phyloP scores from a whole-genome alignment of 192 early-diverging fungal genomes.

The Gaertneriomyces semiglobifer region DNA sequence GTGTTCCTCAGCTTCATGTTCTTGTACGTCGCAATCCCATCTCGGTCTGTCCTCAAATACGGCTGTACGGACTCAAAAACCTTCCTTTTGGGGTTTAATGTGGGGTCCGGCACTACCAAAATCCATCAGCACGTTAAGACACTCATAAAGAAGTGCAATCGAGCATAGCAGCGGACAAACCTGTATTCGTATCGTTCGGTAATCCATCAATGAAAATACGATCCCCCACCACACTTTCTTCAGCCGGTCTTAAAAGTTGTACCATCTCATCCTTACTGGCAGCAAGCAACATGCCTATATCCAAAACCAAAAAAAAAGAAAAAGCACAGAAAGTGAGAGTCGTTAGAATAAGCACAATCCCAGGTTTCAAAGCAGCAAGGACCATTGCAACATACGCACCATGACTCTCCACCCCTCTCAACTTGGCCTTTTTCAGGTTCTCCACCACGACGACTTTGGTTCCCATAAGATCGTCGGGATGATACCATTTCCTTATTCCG shows the following conservation, averaged over 20 bases:
- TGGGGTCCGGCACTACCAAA: slow-evolving; percentile 43
- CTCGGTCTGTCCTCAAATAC: slow-evolving; percentile 31
- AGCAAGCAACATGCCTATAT: slow-evolving; percentile 87
- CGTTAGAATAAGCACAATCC: neutral
- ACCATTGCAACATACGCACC: neutral
- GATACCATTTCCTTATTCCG: slow-evolving; percentile 84
- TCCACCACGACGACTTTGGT: slow-evolving; percentile 58
- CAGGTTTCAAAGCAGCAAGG: slow-evolving; percentile 1
- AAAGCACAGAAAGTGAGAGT: too few relatives aligned
- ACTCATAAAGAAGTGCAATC: too few relatives aligned
- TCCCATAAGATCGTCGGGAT: slow-evolving; percentile 68
- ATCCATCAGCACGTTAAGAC: too few relatives aligned
- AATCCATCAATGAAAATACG: slow-evolving; percentile 78
- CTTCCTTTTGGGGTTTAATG: slow-evolving; percentile 92
- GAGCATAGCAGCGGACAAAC: too few relatives aligned
- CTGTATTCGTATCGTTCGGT: too few relatives aligned
- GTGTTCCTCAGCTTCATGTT: neutral
- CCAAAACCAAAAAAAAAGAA: slow-evolving; percentile 53
- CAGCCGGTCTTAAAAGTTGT: slow-evolving; percentile 81
- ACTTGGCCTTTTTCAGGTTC: slow-evolving; percentile 89
- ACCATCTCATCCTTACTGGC: slow-evolving; percentile 76
- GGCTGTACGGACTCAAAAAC: slow-evolving; percentile 90
- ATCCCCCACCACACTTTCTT: slow-evolving; percentile 77
- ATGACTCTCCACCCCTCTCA: slow-evolving; percentile 8
- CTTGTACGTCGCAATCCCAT: slow-evolving; percentile 28